Evolutionary conservation across 176 grass and related monocot species (phyloP), one percentile per base, ranked within the genome.

Genomic region (Eremochloa ophiuroides): DNA sequence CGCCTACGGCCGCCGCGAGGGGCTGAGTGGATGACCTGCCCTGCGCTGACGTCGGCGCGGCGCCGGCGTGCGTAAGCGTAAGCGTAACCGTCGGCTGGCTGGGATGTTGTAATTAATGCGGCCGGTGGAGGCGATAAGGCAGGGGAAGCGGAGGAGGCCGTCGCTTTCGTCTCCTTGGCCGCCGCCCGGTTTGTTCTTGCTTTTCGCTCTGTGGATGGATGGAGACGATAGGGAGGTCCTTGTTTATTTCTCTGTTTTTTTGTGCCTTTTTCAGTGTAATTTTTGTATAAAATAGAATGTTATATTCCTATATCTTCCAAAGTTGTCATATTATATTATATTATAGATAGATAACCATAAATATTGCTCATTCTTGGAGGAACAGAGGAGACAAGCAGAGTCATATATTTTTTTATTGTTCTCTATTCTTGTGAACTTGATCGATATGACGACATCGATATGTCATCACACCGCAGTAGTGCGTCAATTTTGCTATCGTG

Each of bases 51-150:
- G 62, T 12, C 62, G 58, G 14, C 14, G 30, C 35, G 44, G 20
- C 53, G 31, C 28, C 73, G 39, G 81, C 59, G 80, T 37, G 20
- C 53, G 31, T n/a, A 66, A 38, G 81, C 59, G 80, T 37, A 42
- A 35, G n/a, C n/a, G n/a, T n/a, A n/a, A 56, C 40, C 13, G 59
- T 22, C 17, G 13, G 33, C 23, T 62, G 13, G 33, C 23, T 62
- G 13, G 25, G 69, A 8, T 47, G 60, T 25, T n/a, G 18, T 41
- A 47, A 64, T 22, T 31, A 31, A 74, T 65, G 56, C 39, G 50
- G 82, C 42, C 82, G 71, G 76, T 29, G 63, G 77, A 82, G 55
- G 72, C 65, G 83, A 89, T 89, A 89, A 89, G 73, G 83, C 46
- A 18, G 28, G 37, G n/a, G 41, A 27, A 38, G 37, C 25, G n/a